Base-by-base conservation (phyloP, 2,329 filamentous ascomycete species). In the Sclerotinia nivalis region DNA sequence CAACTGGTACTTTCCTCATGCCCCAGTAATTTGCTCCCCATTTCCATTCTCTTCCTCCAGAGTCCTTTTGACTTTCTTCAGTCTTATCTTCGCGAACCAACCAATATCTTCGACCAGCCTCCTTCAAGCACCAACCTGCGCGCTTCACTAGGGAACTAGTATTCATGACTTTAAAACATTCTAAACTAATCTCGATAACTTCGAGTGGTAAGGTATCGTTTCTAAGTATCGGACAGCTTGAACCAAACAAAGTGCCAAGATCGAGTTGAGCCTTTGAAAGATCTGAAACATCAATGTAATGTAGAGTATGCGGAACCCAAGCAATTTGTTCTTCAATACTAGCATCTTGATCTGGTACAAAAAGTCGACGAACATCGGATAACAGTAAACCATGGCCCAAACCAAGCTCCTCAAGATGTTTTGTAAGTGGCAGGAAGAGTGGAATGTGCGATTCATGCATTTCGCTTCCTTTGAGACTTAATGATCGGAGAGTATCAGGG, bases 1-100 rank as follows among this genome's bases (percentile, higher is more conserved):
- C 84, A 72, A 88, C 83, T 2, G 86, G 85, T 37, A 87, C 80
- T 78, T 88, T 96, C 72, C 91, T 86, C 88, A 93, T 93, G 50
- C 92, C 92, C 92, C 92, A 95, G 82, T 89, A 92, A 75, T 88
- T 87, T 62, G 92, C 92, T 45, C 92, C 92, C 90, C 93, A 91
- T 83, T 96, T 96, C 92, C 92, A 96, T 76, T 83, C 81, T 45
- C 89, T 83, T 60, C 82, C 80, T 1, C 88, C 88, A 74, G 89
- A 86, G 77, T 91, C 88, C 1, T 75, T 72, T 8, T 73, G 62
- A 20, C 71, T 65, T 74, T 73, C 60, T 76, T 75, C 58, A 43
- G 37, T 22, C 58, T 52, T 60, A 7, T 66, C 69, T 70, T 83
- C 80, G 73, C 82, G 75, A 72, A 93, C 91, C 79, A 94, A 78